Base-by-base conservation (phyloP, 768 basidiomycete genomes). In the Mycena capillaripes region DNA sequence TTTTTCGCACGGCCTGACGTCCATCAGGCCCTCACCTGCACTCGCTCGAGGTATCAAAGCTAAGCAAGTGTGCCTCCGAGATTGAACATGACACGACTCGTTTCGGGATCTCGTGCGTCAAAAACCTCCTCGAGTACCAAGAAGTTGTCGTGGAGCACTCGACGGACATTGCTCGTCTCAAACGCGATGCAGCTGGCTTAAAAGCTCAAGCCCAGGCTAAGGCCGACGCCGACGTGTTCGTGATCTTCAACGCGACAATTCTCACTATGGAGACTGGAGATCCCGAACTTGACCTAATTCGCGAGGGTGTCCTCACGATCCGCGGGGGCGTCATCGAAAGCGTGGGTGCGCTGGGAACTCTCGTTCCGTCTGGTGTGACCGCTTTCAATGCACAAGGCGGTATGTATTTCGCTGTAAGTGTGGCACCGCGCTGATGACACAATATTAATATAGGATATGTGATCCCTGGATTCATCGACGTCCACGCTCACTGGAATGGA, bases 401-500 rank as follows among this genome's bases (percentile, higher is more conserved):
- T 92, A 69, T 72, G 84, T 78, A 8, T 66, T 40, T 29, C 48
- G 34, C 34, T 10, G 9, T 48, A 27, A 34, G 30, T 29, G 21
- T 16, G 5, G 32, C 16, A n/a, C 25, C 4, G 21, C 3, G 36
- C 48, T 69, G 46, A 36, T 66, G 57, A 30, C 36, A 38, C 38
- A 38, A 38, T n/a, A n/a, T 27, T 25, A 38, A 59, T 42, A 17
- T 59, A 93, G 92, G 90, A 7, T 92, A 85, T 70, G 84, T 94
- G 21, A 80, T 90, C 4, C 93, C 93, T 19, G 93, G 93, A 3
- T 93, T 93, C 78, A 89, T 94, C 59, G 93, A 94, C 67, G 90
- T 91, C 10, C 93, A 94, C 74, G 93, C 93, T 3, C 93, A 94
- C 69, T 94, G 93, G 93, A 76, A 81, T 21, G 92, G 91, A 0